Evolutionary conservation across 768 basidiomycete species (phyloP).

Genomic region (Russula lepida): DNA sequence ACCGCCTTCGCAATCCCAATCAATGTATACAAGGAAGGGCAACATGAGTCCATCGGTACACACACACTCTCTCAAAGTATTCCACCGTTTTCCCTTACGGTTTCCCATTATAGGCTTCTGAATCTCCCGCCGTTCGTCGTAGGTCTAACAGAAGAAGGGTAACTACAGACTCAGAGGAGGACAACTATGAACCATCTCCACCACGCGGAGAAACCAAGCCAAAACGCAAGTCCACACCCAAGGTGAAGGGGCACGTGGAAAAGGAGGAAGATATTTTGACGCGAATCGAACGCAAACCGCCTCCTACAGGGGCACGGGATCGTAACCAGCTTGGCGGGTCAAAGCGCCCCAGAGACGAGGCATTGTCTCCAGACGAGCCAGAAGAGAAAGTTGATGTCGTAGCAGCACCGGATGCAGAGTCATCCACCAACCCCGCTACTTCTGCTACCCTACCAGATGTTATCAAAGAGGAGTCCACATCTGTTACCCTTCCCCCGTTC

Average conservation of each 20-base stretch:
- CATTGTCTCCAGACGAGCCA: constrained; percentile 10
- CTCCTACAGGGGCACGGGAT: neutral
- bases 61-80: neutral
- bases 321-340: constrained; percentile 8
- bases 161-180: constrained; percentile 16
- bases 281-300: constrained; percentile 17
- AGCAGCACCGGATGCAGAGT: constrained; percentile 5
- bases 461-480: constrained; percentile 15
- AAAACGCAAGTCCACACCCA: constrained; percentile 8
- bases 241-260: constrained; percentile 13
- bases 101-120: constrained; percentile 1
- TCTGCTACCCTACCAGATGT: neutral
- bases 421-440: constrained; percentile 1
- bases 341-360: constrained; percentile 13
- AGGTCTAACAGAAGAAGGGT: constrained; percentile 18
- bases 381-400: constrained; percentile 7
- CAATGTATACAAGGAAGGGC: constrained; percentile 16
- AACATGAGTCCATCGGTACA: constrained; percentile 6
- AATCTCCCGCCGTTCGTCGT: constrained; percentile 13
- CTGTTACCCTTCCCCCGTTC: constrained; percentile 17
- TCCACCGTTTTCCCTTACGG: neutral
- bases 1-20: constrained; percentile 18
- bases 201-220: constrained; percentile 9
- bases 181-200: constrained; percentile 15
- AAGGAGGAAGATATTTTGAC: constrained; percentile 17